Base-by-base conservation (phyloP, 176 grass and related monocot species). In the Stipa capillata region DNA sequence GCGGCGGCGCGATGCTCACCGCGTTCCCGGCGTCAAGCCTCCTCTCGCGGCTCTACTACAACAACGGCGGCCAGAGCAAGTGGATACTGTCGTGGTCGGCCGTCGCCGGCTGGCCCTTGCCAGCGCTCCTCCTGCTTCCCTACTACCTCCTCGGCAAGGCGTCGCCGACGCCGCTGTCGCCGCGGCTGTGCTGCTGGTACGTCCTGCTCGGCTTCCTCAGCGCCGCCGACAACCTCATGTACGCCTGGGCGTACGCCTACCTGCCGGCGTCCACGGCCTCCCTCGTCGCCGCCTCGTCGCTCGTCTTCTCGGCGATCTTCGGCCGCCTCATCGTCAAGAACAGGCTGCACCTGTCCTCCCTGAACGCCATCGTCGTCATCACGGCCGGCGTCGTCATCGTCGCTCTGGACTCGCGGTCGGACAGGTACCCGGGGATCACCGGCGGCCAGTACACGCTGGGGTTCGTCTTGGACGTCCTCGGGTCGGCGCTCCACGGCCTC, bases 41-140 rank as follows among this genome's bases (percentile, higher is more conserved):
- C 16, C 84, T 97, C 0, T 97, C 94, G 15, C 91, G 91, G 20
- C 75, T 93, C 16, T 97, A 97, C 70, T 97, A 94, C 85, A 81
- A 41, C 44, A 68, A 86, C n/a, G 91, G 94, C 17, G 91, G 94
- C 1, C 59, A 88, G 79, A 97, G 94, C 91, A 97, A 97, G 78
- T 97, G 91, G 89, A 90, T 97, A 50, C 68, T 94, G 28, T 97
- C 94, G 6, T 97, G 91, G 94, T 69, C 91, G 1, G 94, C 94
- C 4, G 91, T 97, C 49, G 89, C 85, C 40, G 89, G 94, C 44
- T 97, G 94, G 87, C 91, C 94, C 0, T 60, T 94, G n/a, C 82
- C 91, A 28, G 87, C 87, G 4, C 49, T 89, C 36, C 29, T 94
- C 65, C 65, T 97, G 2, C 64, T 90, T 37, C 87, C 85, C 25